Percentiles rank a stretch among this genome's conserved stretches.
Conservation (phyloP, 805 yeast genomes). For the Saccharomyces kudriavzevii region DNA sequence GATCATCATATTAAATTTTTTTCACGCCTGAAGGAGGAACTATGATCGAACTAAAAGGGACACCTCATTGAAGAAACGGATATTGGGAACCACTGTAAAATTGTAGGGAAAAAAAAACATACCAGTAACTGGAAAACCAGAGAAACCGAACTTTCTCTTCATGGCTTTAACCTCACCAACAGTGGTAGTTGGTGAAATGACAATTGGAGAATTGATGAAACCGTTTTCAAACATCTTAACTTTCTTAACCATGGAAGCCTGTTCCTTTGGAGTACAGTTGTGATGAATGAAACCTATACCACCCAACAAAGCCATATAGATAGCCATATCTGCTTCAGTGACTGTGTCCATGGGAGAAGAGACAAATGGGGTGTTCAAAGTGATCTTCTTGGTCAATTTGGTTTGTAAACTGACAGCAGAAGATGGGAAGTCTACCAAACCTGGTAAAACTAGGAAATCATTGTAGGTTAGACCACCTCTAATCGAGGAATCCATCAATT, state of each 20-base stretch:
- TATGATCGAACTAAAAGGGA: neutral
- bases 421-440: constrained; percentile 85
- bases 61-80: neutral
- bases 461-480: constrained; percentile 98
- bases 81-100: neutral
- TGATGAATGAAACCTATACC: constrained; percentile 98
- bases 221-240: constrained; percentile 98
- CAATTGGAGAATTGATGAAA: constrained; percentile 90
- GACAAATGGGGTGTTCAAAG: constrained; percentile 87
- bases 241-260: constrained; percentile 95
- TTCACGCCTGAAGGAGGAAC: neutral
- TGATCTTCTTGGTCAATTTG: constrained; percentile 82
- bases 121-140: constrained; percentile 99
- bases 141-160: constrained; percentile 73
- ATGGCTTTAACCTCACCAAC: constrained; percentile 73
- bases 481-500: constrained; percentile 79
- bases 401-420: constrained; percentile 71
- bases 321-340: constrained; percentile 95
- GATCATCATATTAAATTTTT: constrained; percentile 43
- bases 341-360: constrained; percentile 99
- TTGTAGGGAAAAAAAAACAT: constrained; percentile 42
- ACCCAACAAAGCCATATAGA: constrained; percentile 95
- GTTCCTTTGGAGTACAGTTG: constrained; percentile 93
- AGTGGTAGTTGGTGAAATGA: constrained; percentile 64
- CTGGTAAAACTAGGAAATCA: constrained; percentile 91